These are phyloP conservation scores for Melastoma candidum DNA, from an alignment of 441 rosid genomes.

Conservation along the genomic window DNA sequence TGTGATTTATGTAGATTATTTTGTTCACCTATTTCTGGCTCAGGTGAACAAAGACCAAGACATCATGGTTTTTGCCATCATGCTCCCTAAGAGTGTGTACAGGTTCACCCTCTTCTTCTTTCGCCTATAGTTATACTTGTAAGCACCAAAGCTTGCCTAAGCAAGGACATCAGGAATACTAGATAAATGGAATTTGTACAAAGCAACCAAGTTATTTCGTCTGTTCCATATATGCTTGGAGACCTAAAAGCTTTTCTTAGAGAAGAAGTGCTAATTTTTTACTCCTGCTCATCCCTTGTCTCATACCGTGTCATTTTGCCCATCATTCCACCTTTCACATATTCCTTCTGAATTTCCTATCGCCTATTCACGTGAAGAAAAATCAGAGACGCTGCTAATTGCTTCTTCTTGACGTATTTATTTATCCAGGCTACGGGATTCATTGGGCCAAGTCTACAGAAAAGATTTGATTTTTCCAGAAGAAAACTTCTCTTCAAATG, in stretches of 20 bases:
- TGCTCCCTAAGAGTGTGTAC: constrained; percentile 45
- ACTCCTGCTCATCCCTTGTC: too few species aligned
- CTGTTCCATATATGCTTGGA: too few species aligned
- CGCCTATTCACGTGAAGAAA: background rate
- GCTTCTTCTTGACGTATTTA: background rate
- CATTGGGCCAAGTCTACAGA: constrained; percentile 47
- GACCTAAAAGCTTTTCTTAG: too few species aligned
- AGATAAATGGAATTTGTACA: too few species aligned
- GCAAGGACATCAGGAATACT: background rate
- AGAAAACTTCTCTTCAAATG: constrained; percentile 27
- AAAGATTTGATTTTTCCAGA: constrained; percentile 32
- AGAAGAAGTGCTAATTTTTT: too few species aligned
- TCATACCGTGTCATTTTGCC: too few species aligned
- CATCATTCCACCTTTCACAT: too few species aligned
- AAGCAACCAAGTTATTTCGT: too few species aligned
- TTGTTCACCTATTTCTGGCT: constrained; percentile 9
- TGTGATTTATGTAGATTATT: background rate
- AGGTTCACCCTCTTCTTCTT: constrained; percentile 26
- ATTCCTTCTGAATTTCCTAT: background rate
- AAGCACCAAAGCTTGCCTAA: background rate
- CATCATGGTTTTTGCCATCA: constrained; percentile 47
- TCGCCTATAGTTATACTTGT: background rate
- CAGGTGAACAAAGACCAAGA: constrained; percentile 84
- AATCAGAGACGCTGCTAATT: background rate
- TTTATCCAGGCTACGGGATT: constrained; percentile 43